phyloP scores from a whole-genome alignment of 352 stramenopile species.

The Globisporangium uncinulatum region DNA sequence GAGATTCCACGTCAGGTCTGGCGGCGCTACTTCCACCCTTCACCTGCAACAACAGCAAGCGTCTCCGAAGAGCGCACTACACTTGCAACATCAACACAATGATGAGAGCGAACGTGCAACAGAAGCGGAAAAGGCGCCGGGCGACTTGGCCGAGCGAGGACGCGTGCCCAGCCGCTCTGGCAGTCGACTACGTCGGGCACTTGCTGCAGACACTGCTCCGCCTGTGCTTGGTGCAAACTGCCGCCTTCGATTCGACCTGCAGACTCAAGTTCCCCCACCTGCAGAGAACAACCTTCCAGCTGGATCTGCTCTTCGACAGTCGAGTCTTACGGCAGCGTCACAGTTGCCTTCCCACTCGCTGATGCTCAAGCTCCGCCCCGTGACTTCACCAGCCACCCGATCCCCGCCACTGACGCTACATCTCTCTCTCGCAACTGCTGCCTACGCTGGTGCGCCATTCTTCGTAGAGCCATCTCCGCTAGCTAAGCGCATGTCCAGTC shows the following conservation, averaged over 20 bases:
- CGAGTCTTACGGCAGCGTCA: not conserved
- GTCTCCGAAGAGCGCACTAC: not conserved
- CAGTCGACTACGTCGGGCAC: constrained; percentile 17
- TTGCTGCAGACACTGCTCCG: constrained; percentile 10
- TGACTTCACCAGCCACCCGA: constrained; percentile 4
- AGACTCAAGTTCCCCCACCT: not conserved
- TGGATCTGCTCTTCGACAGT: not conserved
- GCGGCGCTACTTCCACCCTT: not conserved
- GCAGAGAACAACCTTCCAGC: constrained; percentile 1
- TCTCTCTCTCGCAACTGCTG: constrained; percentile 17
- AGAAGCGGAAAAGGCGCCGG: not conserved
- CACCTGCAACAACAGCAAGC: not conserved
- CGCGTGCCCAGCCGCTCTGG: constrained; percentile 13
- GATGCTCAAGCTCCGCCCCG: constrained; percentile 4
- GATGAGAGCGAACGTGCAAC: not conserved
- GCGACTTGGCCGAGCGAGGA: constrained; percentile 6
- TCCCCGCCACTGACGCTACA: not conserved
- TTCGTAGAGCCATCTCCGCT: constrained; percentile 50
- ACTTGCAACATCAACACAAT: not conserved
- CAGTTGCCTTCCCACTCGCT: not conserved
- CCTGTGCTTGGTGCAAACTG: constrained; percentile 30
- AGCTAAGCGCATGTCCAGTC: constrained; percentile 26
- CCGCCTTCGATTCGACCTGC: constrained; percentile 14
- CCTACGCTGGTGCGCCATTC: constrained; percentile 26
- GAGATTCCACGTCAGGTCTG: constrained; percentile 3